Percentiles rank a stretch among this genome's conserved stretches.
Evolutionary conservation across 164 flowering plant genomes (phyloP).

Genomic region (Magnolia sinica): DNA sequence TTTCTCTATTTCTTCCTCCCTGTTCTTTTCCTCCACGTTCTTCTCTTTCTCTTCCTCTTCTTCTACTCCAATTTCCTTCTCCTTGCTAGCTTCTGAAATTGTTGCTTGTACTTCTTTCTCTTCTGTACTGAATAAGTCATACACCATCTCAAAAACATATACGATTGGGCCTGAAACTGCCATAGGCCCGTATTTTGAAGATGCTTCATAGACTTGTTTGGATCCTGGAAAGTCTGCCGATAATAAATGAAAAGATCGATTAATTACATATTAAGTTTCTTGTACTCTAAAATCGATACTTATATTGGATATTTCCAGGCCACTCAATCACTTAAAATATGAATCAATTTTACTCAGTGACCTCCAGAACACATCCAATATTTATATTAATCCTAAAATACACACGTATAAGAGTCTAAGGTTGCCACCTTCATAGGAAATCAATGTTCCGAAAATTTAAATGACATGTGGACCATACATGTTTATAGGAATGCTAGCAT

Average conservation of each 20-base stretch:
- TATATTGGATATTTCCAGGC: no score
- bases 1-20: background rate
- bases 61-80: conserved; percentile 32
- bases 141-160: conserved; percentile 72
- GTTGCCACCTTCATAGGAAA: no score
- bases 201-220: conserved; percentile 53
- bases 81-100: conserved; percentile 20
- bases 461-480: no score
- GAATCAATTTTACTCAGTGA: no score
- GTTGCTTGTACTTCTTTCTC: conserved; percentile 32
- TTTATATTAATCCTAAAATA: no score
- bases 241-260: background rate
- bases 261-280: no score
- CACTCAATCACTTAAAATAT: no score
- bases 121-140: conserved; percentile 41
- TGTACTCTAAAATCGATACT: no score
- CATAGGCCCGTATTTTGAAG: conserved; percentile 48
- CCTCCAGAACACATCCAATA: no score
- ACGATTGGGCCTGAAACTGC: conserved; percentile 52
- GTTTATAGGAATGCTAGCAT: no score
- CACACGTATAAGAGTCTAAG: no score
- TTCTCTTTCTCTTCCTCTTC: conserved; percentile 26
- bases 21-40: conserved; percentile 10
- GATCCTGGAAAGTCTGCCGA: conserved; percentile 76
- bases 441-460: no score